Conservation (phyloP, 441 rosid genomes). For the Corymbia citriodora region DNA sequence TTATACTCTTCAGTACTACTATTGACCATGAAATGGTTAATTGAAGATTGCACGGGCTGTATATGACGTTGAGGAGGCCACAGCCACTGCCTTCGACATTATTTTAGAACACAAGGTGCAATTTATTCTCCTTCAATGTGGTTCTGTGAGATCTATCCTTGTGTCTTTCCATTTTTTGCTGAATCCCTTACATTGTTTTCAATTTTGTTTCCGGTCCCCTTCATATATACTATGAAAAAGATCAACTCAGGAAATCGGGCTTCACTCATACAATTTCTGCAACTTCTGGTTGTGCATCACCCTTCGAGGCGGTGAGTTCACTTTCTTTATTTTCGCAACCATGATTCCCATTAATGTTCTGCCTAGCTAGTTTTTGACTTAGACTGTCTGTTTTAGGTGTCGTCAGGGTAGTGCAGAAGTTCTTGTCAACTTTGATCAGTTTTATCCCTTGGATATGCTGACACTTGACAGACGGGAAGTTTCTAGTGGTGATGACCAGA, state of each 20-base stretch:
- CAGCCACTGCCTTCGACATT: conserved; percentile 68
- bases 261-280: conserved; percentile 73
- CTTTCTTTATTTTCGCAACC: conserved; percentile 1
- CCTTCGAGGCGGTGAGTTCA: conserved; percentile 71
- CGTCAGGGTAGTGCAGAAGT: conserved; percentile 91
- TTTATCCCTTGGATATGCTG: conserved; percentile 46
- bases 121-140: neutral
- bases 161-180: neutral
- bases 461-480: conserved; percentile 26
- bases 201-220: neutral
- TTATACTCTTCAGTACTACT: conserved; percentile 4
- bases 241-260: conserved; percentile 69
- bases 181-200: neutral
- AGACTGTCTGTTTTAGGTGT: conserved; percentile 50
- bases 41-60: conserved; percentile 82
- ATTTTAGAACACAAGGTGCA: conserved; percentile 65
- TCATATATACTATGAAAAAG: conserved; percentile 41
- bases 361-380: conserved; percentile 24
- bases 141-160: neutral
- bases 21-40: neutral
- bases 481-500: conserved; percentile 24
- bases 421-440: conserved; percentile 78
- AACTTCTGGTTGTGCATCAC: conserved; percentile 88
- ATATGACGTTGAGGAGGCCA: conserved; percentile 93
- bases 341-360: conserved; percentile 3